These are phyloP conservation scores for Fusarium heterosporum DNA, from an alignment of 2,329 filamentous ascomycete genomes.

Conservation along the genomic window DNA sequence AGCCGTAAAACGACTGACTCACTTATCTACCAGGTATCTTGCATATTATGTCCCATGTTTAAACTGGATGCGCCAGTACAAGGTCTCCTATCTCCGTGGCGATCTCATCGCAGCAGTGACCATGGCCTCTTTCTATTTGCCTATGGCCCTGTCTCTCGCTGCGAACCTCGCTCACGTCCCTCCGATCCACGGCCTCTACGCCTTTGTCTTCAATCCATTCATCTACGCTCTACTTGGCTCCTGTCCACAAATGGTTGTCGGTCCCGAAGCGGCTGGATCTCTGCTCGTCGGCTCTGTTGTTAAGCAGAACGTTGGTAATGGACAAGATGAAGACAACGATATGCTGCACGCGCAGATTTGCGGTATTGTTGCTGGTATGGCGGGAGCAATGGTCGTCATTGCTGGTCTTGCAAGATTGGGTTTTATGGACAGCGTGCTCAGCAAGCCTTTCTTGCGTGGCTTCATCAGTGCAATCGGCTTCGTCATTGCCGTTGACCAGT, in stretches of 20 bases:
- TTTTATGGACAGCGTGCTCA: slow-evolving; percentile 94
- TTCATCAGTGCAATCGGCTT: slow-evolving; percentile 98
- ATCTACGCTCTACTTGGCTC: slow-evolving; percentile 92
- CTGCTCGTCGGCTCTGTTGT: slow-evolving; percentile 90
- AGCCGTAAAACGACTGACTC: slow-evolving; percentile 4
- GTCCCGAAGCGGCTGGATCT: slow-evolving; percentile 93
- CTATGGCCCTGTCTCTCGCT: slow-evolving; percentile 94
- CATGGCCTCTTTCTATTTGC: slow-evolving; percentile 98
- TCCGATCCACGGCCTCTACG: slow-evolving; percentile 92
- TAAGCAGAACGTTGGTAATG: slow-evolving; percentile 77
- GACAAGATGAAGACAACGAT: slow-evolving; percentile 72
- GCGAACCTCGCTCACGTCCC: slow-evolving; percentile 93
- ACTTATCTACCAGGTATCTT: slow-evolving; percentile 72
- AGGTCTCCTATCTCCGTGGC: slow-evolving; percentile 82
- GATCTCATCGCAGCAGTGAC: slow-evolving; percentile 91
- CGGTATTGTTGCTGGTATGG: slow-evolving; percentile 87
- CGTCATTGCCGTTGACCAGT: slow-evolving; percentile 94
- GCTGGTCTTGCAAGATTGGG: slow-evolving; percentile 88
- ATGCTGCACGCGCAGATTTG: slow-evolving; percentile 82
- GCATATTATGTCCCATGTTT: slow-evolving; percentile 93
- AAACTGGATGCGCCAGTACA: slow-evolving; percentile 91
- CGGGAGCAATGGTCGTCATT: slow-evolving; percentile 87
- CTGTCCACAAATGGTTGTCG: slow-evolving; percentile 92
- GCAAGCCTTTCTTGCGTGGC: slow-evolving; percentile 88
- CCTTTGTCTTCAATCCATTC: slow-evolving; percentile 91